phyloP scores from a whole-genome alignment of 2,329 filamentous ascomycete species.

The Ophiosphaerella narmari region DNA sequence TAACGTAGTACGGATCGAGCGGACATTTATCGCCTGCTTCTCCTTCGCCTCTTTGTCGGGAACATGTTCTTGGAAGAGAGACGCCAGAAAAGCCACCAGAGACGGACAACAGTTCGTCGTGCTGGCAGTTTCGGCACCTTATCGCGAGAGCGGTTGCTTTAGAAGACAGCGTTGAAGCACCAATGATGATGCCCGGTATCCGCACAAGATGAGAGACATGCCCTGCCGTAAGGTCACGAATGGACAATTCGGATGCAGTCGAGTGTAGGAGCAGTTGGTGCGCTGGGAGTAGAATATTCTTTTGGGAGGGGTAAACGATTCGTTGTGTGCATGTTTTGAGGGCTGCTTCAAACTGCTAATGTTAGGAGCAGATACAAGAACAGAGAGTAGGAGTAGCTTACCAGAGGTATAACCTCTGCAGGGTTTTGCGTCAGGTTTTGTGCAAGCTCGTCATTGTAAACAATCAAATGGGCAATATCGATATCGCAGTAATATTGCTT shows the following conservation, averaged over 20 bases:
- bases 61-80: constrained; percentile 80
- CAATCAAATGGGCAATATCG: constrained; percentile 93
- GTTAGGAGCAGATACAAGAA: constrained; percentile 13
- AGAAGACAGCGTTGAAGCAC: constrained; percentile 93
- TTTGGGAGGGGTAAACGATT: constrained; percentile 83
- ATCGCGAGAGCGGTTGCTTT: constrained; percentile 88
- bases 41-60: constrained; percentile 64
- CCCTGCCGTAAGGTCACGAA: constrained; percentile 89
- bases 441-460: constrained; percentile 92
- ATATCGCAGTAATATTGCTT: constrained; percentile 97
- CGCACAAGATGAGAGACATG: constrained; percentile 94
- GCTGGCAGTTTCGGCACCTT: constrained; percentile 84
- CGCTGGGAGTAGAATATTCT: constrained; percentile 73
- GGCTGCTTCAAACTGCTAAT: constrained; percentile 79
- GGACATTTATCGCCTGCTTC: constrained; percentile 78
- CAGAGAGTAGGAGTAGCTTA: constrained; percentile 51
- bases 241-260: constrained; percentile 85
- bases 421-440: constrained; percentile 89
- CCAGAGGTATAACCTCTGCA: constrained; percentile 87
- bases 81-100: constrained; percentile 87
- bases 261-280: constrained; percentile 96
- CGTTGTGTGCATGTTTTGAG: constrained; percentile 89
- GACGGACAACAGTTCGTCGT: constrained; percentile 71
- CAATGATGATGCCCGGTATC: constrained; percentile 96
- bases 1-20: constrained; percentile 91